phyloP scores from a whole-genome alignment of 2,329 filamentous ascomycete species.

The Aspergillus tubingensis region DNA sequence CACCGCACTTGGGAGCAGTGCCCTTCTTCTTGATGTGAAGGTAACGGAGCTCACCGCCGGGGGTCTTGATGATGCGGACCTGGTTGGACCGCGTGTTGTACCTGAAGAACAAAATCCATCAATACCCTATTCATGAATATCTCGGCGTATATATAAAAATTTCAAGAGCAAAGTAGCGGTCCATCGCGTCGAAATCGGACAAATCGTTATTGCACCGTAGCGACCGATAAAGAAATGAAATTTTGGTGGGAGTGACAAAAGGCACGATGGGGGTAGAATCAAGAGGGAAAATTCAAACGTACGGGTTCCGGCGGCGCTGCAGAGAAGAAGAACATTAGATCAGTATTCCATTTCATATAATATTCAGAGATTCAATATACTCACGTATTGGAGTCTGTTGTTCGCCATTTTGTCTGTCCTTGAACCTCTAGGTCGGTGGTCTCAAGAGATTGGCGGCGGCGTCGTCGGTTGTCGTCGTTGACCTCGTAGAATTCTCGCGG shows the following conservation, averaged over 20 bases:
- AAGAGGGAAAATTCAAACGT: constrained; percentile 49
- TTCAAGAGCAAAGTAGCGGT: neutral
- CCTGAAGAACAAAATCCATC: constrained; percentile 52
- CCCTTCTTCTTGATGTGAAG: constrained; percentile 99
- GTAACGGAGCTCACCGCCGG: constrained; percentile 91
- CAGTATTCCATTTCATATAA: constrained; percentile 23
- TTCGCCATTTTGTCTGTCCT: constrained; percentile 54
- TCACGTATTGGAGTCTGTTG: constrained; percentile 55
- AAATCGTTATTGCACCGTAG: constrained; percentile 19
- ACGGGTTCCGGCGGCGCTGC: constrained; percentile 77
- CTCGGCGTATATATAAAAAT: neutral
- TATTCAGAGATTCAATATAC: constrained; percentile 21
- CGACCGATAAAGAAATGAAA: constrained; percentile 18
- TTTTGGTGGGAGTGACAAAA: constrained; percentile 13
- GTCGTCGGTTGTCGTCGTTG: constrained; percentile 47
- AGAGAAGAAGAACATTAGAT: constrained; percentile 23
- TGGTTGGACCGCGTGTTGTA: constrained; percentile 99
- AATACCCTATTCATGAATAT: constrained; percentile 26
- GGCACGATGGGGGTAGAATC: constrained; percentile 19
- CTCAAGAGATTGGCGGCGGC: constrained; percentile 41
- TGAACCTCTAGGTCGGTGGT: constrained; percentile 44
- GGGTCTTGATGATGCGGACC: constrained; percentile 93
- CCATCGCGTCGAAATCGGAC: constrained; percentile 2
- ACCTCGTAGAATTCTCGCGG: constrained; percentile 44
- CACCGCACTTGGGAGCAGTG: constrained; percentile 97